Conservation (phyloP, 352 stramenopile species). For the Phytophthora citrophthora region DNA sequence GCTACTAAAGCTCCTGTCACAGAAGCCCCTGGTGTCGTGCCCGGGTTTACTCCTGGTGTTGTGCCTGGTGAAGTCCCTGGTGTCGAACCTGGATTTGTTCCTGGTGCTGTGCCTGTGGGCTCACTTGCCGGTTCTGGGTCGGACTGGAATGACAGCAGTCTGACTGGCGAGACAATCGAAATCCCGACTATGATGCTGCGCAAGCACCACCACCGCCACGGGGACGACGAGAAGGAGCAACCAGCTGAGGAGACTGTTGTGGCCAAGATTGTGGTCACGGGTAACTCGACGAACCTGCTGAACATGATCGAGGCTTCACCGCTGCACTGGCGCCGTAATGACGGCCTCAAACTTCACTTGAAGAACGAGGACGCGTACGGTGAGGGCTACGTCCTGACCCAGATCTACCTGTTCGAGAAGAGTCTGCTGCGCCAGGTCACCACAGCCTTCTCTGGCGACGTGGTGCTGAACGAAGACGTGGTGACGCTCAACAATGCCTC, state of each 20-base stretch:
- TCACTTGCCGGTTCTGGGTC: slow-evolving; percentile 8
- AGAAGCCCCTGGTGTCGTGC: slow-evolving; percentile 17
- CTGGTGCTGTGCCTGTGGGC: slow-evolving; percentile 11
- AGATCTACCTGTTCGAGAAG: slow-evolving; percentile 61
- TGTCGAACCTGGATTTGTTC: slow-evolving; percentile 21
- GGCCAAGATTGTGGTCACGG: slow-evolving; percentile 58
- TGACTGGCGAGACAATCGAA: slow-evolving; percentile 32
- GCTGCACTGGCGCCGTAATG: slow-evolving; percentile 40
- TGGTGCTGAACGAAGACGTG: slow-evolving; percentile 54
- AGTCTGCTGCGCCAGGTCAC: slow-evolving; percentile 47
- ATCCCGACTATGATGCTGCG: slow-evolving; percentile 44
- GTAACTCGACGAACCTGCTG: slow-evolving; percentile 62
- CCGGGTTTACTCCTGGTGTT: slow-evolving; percentile 20
- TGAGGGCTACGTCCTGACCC: slow-evolving; percentile 60
- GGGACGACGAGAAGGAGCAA: slow-evolving; percentile 25
- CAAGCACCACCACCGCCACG: slow-evolving; percentile 32
- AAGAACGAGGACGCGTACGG: slow-evolving; percentile 60
- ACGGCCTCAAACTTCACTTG: slow-evolving; percentile 59
- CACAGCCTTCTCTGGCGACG: slow-evolving; percentile 40
- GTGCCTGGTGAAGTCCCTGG: slow-evolving; percentile 16
- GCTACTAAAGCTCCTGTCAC: slow-evolving; percentile 17
- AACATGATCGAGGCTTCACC: slow-evolving; percentile 52
- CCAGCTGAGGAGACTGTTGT: slow-evolving; percentile 38
- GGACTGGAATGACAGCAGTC: slow-evolving; percentile 19
- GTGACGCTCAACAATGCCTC: slow-evolving; percentile 44